phyloP scores from a whole-genome alignment of 2,329 filamentous ascomycete species.

The Teratosphaeriaceae sp. region DNA sequence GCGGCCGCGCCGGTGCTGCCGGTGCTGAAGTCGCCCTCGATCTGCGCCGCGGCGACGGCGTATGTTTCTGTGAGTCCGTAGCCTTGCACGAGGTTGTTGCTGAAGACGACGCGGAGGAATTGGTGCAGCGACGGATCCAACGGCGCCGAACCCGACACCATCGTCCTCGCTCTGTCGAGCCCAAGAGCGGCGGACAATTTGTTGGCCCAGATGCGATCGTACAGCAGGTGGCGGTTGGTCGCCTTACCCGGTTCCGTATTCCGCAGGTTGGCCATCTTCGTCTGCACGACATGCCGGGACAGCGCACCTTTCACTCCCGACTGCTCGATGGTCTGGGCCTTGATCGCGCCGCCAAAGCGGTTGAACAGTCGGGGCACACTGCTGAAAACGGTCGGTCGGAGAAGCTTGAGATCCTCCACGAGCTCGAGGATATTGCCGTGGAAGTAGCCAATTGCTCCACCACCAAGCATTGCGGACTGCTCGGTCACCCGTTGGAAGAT shows the following conservation, averaged over 20 bases:
- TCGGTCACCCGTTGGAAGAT: slow-evolving; percentile 87
- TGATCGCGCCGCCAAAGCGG: slow-evolving; percentile 78
- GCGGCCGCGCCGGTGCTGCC: slow-evolving; percentile 77
- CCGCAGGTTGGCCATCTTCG: slow-evolving; percentile 74
- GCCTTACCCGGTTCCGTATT: slow-evolving; percentile 58
- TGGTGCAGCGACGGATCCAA: slow-evolving; percentile 82
- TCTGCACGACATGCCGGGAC: slow-evolving; percentile 69
- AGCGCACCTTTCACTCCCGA: slow-evolving; percentile 74
- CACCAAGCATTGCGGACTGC: slow-evolving; percentile 64
- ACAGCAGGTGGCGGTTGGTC: slow-evolving; percentile 70
- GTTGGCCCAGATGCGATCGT: slow-evolving; percentile 82
- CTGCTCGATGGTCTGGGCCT: slow-evolving; percentile 69
- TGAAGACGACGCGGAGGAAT: slow-evolving; percentile 80
- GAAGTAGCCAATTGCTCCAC: slow-evolving; percentile 81
- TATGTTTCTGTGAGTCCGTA: slow-evolving; percentile 95
- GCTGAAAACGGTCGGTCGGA: slow-evolving; percentile 75
- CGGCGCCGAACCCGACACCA: slow-evolving; percentile 86
- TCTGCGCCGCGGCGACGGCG: slow-evolving; percentile 66
- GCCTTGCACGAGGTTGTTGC: slow-evolving; percentile 73
- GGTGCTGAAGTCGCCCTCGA: slow-evolving; percentile 60
- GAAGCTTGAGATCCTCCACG: slow-evolving; percentile 82
- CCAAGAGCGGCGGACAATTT: slow-evolving; percentile 82
- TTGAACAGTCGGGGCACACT: slow-evolving; percentile 92
- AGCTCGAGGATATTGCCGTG: slow-evolving; percentile 82
- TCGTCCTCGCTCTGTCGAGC: slow-evolving; percentile 61